Base-by-base conservation (phyloP, 2,329 filamentous ascomycete species). In the Penicillium occitanis region DNA sequence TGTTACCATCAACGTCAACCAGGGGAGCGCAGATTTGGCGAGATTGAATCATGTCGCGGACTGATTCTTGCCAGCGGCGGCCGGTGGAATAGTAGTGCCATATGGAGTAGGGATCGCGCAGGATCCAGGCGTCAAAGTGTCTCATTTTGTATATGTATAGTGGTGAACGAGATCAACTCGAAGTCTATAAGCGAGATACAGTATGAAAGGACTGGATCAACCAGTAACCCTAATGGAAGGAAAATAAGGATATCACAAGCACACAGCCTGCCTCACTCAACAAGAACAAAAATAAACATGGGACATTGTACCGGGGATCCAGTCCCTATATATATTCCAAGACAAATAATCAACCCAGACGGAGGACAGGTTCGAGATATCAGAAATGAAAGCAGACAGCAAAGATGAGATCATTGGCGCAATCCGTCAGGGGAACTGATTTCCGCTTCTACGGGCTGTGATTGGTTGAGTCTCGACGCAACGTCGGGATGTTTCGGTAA, bases 81-180 rank as follows among this genome's bases (percentile, higher is more conserved):
- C 75, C 74, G 35, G 73, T 76, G 44, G 75, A 69, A 44, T 78
- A 78, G 64, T 78, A 78, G 63, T 78, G 76, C 68, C 73, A 77
- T 68, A 78, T 77, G 19, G 75, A 77, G 66, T 78, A 78, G 50
- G 76, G 76, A 63, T 78, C 76, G 25, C 76, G 75, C 22, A 78
- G 69, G 67, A 78, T 65, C 76, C 76, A 78, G 63, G 76, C 69
- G 62, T 78, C 76, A 68, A 78, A 78, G 66, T 78, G 76, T 57
- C 76, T 75, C 76, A 78, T 57, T 22, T 13, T 37, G n/a, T 57
- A 37, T 55, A 53, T 33, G 6, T n/a, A 22, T 3, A 37, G 11
- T 11, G 8, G 8, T 19, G 19, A 10, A 40, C 33, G 53, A 57
- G 53, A 17, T 37, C 33, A 57, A 57, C 53, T 57, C 33, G 33